These are phyloP conservation scores for Trametopsis cervina DNA, from an alignment of 768 basidiomycete genomes.

Conservation along the genomic window DNA sequence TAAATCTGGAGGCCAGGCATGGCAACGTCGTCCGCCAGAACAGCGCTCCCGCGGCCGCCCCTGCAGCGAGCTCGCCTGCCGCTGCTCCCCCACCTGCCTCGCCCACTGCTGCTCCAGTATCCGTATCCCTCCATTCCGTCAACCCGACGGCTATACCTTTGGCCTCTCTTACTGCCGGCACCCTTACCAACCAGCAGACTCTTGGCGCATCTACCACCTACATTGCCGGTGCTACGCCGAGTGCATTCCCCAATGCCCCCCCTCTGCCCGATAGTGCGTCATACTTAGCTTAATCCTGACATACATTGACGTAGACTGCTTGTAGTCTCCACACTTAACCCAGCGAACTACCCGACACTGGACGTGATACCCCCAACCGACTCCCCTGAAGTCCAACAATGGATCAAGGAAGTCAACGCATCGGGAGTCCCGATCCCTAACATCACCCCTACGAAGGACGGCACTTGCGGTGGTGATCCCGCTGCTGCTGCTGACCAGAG, in stretches of 20 bases:
- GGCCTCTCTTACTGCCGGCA: slow-evolving; percentile 21
- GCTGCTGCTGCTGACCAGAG: slow-evolving; percentile 41
- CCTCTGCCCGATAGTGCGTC: slow-evolving; percentile 45
- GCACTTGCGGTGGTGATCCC: slow-evolving; percentile 50
- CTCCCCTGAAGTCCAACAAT: slow-evolving; percentile 57
- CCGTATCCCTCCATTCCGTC: slow-evolving; percentile 22
- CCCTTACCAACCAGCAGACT: slow-evolving; percentile 22
- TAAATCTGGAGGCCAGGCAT: slow-evolving; percentile 5
- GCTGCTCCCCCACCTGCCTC: slow-evolving; percentile 4
- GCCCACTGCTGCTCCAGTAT: slow-evolving; percentile 18
- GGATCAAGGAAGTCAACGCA: slow-evolving; percentile 55
- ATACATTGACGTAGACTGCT: too few species aligned
- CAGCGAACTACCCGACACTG: slow-evolving; percentile 59
- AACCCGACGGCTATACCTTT: slow-evolving; percentile 31
- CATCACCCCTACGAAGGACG: slow-evolving; percentile 35
- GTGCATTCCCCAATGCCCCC: slow-evolving; percentile 49
- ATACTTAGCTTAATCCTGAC: too few species aligned
- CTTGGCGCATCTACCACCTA: slow-evolving; percentile 27
- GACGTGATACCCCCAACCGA: slow-evolving; percentile 55
- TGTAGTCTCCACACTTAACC: slow-evolving; percentile 36
- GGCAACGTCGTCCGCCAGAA: slow-evolving; percentile 22
- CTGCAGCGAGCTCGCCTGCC: slow-evolving; percentile 1
- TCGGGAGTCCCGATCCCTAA: slow-evolving; percentile 56
- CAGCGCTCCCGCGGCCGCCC: slow-evolving; percentile 15
- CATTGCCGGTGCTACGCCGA: slow-evolving; percentile 28